A percentile compares a stretch with the other conserved stretches of the same genome.
phyloP scores from a whole-genome alignment of 2,329 filamentous ascomycete species.

The Pleoardoris graminearum region DNA sequence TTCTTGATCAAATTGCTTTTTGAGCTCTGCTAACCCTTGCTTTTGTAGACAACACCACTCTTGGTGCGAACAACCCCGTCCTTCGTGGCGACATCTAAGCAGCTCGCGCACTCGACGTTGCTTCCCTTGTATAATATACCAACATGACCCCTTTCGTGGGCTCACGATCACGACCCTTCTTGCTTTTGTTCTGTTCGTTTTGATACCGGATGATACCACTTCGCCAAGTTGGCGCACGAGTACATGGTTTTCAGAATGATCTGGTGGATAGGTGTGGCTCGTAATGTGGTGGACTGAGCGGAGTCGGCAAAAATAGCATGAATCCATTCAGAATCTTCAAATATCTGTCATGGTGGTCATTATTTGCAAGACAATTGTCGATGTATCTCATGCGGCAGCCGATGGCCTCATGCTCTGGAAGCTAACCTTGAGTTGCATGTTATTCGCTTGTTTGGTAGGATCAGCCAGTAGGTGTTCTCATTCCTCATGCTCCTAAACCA shows the following conservation, averaged over 20 bases:
- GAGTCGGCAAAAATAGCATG: not conserved
- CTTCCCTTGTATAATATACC: not conserved
- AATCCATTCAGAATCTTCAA: not conserved
- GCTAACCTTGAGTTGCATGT: no score
- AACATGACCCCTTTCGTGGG: slow-evolving; percentile 2
- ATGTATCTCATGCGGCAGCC: no score
- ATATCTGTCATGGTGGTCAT: no score
- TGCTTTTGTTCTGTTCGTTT: slow-evolving; percentile 21
- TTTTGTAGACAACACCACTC: slow-evolving; percentile 40
- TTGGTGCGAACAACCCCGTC: slow-evolving; percentile 51
- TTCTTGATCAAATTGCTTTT: no score
- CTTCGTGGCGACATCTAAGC: slow-evolving; percentile 43
- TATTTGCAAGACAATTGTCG: no score
- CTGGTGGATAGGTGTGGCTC: not conserved
- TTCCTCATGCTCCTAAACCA: no score
- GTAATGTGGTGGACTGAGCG: slow-evolving; percentile 21
- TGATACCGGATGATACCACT: slow-evolving; percentile 40
- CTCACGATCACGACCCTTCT: slow-evolving; percentile 26
- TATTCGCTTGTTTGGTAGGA: no score
- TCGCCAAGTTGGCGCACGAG: slow-evolving; percentile 24
- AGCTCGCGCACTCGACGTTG: not conserved
- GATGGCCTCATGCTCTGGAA: no score
- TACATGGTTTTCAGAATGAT: slow-evolving; percentile 16
- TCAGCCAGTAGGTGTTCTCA: no score
- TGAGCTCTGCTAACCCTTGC: slow-evolving; percentile 18